Evolutionary conservation across 2,329 filamentous ascomycete genomes (phyloP), one percentile per base, ranked within the genome.

Genomic region (Penicillium digitatum): DNA sequence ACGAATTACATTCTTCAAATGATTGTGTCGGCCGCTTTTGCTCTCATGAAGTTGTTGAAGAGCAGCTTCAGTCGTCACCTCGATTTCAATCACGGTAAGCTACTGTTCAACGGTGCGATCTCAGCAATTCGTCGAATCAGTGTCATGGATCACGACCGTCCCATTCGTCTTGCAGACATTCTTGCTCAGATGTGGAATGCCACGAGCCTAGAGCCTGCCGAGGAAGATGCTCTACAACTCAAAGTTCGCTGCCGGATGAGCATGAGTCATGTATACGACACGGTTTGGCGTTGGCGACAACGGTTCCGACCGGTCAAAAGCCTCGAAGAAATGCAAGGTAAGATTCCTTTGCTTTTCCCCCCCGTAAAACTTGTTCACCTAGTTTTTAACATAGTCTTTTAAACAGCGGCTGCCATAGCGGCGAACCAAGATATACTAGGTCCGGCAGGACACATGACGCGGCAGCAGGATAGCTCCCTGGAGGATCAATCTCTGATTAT

Each of bases 261-360:
- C 62, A 82, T 87, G 76, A 85, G 82, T 55, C 78, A 87, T 42
- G 79, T 87, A 2, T 86, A 84, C 63, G 85, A 87, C 65, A 83
- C 81, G 2, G 82, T 87, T 18, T 86, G 83, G 83, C 78, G 83
- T 46, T 87, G 84, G 84, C 78, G 83, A 49, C 79, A 83, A 50
- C 81, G 83, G 58, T 83, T 82, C 69, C 86, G 88, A 70, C 81
- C 86, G 45, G 77, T 83, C 66, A 87, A 85, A 56, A 82, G 85
- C 49, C 58, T 66, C 0, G 67, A 72, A 65, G 86, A 86, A 59
- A 78, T 88, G 49, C 87, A 90, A 74, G 81, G 87, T 89, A 78
- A 78, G 83, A 60, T 9, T 46, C 48, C 50, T 54, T 54, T 47
- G 24, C 31, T 9, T 14, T 20, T 42, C 2, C 47, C 44, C 42